Evolutionary conservation across 345 rosid species (phyloP).

Genomic region (Syzygium aqueum): DNA sequence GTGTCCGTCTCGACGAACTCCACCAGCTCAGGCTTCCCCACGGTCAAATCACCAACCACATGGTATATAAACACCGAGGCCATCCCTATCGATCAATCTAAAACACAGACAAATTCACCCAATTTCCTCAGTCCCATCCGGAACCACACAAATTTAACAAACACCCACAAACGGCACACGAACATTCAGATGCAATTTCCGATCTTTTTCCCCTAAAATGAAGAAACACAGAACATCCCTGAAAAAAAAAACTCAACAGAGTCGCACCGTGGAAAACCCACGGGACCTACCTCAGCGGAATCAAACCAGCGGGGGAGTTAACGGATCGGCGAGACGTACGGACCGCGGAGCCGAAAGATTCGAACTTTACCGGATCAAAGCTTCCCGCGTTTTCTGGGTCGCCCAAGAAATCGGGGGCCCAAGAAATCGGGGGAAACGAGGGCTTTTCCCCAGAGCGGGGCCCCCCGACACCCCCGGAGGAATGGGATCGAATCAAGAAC

Average conservation of each 20-base stretch:
- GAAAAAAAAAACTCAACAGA: neutral
- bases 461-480: neutral
- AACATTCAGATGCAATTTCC: neutral
- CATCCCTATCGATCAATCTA: conserved; percentile 20
- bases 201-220: neutral
- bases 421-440: neutral
- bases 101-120: neutral
- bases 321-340: neutral
- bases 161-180: neutral
- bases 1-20: conserved; percentile 85
- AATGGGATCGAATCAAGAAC: neutral
- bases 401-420: neutral
- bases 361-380: neutral
- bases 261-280: neutral
- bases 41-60: conserved; percentile 96
- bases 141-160: neutral
- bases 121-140: neutral
- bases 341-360: neutral
- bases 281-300: neutral
- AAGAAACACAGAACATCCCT: neutral
- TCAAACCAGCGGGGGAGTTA: neutral
- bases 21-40: conserved; percentile 91
- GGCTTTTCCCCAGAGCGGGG: neutral
- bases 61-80: conserved; percentile 88
- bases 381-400: neutral